A percentile compares a stretch with the other conserved stretches of the same genome.
phyloP scores from a whole-genome alignment of 2,329 filamentous ascomycete species.

The Fusarium sp. region DNA sequence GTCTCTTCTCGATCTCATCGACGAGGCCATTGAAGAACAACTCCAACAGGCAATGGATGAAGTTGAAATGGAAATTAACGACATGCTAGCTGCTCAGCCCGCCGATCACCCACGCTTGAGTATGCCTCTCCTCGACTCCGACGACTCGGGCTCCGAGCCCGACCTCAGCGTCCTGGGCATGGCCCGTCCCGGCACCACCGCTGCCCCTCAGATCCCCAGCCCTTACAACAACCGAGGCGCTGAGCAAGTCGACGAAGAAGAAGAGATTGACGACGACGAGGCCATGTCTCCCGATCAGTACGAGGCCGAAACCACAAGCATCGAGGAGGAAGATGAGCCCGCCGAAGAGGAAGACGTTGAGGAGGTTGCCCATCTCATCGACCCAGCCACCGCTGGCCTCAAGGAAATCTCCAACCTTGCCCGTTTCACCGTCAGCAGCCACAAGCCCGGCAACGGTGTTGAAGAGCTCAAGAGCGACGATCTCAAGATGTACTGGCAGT shows the following conservation, averaged over 20 bases:
- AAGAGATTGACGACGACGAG: constrained; percentile 40
- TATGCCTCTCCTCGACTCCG: constrained; percentile 51
- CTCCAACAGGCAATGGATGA: not conserved
- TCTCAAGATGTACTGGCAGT: constrained; percentile 83
- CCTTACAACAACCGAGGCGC: constrained; percentile 39
- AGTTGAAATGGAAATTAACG: constrained; percentile 18
- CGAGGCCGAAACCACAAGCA: constrained; percentile 47
- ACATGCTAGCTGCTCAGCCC: constrained; percentile 44
- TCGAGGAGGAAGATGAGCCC: constrained; percentile 51
- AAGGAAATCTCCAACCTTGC: constrained; percentile 89
- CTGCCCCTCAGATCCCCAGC: constrained; percentile 45
- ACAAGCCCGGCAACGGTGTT: constrained; percentile 84
- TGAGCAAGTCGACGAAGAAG: constrained; percentile 31
- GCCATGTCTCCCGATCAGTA: constrained; percentile 47
- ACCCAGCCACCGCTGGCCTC: constrained; percentile 66
- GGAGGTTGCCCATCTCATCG: constrained; percentile 58
- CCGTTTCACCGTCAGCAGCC: constrained; percentile 84
- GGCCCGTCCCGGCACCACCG: constrained; percentile 43
- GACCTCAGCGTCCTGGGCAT: constrained; percentile 53
- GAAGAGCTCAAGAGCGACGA: constrained; percentile 81
- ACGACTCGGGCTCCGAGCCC: constrained; percentile 53
- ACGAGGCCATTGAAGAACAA: not conserved
- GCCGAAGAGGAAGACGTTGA: constrained; percentile 46
- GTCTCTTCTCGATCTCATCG: not conserved
- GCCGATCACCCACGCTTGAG: constrained; percentile 49